phyloP scores from a whole-genome alignment of 441 rosid species.

The Flueggea neowawraea region DNA sequence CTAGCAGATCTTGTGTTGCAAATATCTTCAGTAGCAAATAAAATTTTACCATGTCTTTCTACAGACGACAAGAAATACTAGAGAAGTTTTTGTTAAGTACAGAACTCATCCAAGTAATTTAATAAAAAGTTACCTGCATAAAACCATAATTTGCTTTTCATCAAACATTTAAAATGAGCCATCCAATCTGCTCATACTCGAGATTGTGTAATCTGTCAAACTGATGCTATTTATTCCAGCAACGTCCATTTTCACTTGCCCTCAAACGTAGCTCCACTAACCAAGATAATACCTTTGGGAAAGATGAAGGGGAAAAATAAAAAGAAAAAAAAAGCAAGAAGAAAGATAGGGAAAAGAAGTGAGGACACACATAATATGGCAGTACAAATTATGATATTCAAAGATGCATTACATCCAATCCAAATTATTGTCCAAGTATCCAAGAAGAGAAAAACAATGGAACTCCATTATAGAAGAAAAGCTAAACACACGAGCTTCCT shows the following conservation, averaged over 20 bases:
- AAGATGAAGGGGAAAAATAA: conserved; percentile 15
- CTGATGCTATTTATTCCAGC: conserved; percentile 40
- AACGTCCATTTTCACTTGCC: conserved; percentile 42
- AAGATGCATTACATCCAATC: conserved; percentile 4
- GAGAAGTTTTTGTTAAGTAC: background rate
- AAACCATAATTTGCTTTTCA: conserved; percentile 24
- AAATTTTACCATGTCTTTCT: background rate
- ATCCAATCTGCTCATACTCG: conserved; percentile 34
- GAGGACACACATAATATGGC: conserved; percentile 25
- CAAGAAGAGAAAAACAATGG: too few species aligned
- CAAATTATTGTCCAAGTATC: too few species aligned
- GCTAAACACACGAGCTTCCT: too few species aligned
- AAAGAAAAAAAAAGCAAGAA: background rate
- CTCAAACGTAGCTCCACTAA: conserved; percentile 47
- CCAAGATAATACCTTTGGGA: conserved; percentile 34
- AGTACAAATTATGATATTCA: conserved; percentile 7
- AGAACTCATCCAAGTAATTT: conserved; percentile 19
- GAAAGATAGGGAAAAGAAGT: conserved; percentile 17
- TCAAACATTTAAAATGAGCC: conserved; percentile 24
- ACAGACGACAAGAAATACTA: too few species aligned
- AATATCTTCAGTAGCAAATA: background rate
- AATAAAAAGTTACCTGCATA: conserved; percentile 46
- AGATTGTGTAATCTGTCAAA: conserved; percentile 12
- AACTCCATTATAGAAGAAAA: too few species aligned
- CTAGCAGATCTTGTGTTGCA: background rate